A percentile compares a stretch with the other conserved stretches of the same genome.
Evolutionary conservation across 2,329 filamentous ascomycete genomes (phyloP).

Genomic region (Pseudopithomyces maydicus): DNA sequence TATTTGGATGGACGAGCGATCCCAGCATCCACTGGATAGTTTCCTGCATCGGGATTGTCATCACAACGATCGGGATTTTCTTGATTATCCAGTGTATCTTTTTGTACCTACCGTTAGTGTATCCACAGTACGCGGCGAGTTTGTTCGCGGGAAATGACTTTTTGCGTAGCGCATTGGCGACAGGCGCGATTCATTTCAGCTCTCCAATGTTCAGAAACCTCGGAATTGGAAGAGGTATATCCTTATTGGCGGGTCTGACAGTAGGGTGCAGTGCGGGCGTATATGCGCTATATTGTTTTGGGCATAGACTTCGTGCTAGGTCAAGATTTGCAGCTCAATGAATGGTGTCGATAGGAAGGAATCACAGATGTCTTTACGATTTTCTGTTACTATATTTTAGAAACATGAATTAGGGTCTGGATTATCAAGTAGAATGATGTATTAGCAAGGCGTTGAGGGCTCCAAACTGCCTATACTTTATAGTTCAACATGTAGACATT

Average conservation of each 20-base stretch:
- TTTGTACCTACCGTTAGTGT: conserved; percentile 69
- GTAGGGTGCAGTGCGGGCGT: conserved; percentile 58
- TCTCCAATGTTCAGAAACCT: conserved; percentile 64
- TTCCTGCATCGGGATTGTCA: conserved; percentile 57
- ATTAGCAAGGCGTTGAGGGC: too few relatives aligned
- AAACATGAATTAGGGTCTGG: too few relatives aligned
- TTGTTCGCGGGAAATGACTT: conserved; percentile 70
- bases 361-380: too few relatives aligned
- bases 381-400: too few relatives aligned
- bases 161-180: conserved; percentile 60
- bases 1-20: conserved; percentile 73
- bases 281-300: conserved; percentile 60
- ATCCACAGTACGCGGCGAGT: conserved; percentile 52
- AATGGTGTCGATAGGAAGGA: too few relatives aligned
- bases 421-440: too few relatives aligned
- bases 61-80: conserved; percentile 54
- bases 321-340: conserved; percentile 40
- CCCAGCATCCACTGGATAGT: conserved; percentile 62
- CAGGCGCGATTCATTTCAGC: conserved; percentile 64
- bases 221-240: conserved; percentile 63
- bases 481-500: too few relatives aligned
- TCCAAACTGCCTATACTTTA: too few relatives aligned
- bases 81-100: conserved; percentile 57
- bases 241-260: conserved; percentile 52
- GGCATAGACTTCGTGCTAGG: conserved; percentile 35